These are phyloP conservation scores for Lepidium didymum DNA, from an alignment of 345 rosid genomes.

Conservation along the genomic window DNA sequence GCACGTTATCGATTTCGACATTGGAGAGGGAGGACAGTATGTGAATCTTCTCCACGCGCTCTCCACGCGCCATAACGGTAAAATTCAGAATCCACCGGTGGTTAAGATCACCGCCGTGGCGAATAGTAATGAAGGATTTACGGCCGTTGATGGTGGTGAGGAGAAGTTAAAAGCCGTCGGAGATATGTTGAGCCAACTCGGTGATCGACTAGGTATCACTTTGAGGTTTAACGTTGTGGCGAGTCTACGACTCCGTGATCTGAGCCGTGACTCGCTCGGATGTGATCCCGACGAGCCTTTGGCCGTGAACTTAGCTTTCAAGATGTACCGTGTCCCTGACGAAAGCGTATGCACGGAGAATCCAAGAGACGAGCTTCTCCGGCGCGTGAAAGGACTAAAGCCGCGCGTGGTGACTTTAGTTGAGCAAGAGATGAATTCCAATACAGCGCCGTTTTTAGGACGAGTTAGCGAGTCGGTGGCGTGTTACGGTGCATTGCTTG, in stretches of 20 bases:
- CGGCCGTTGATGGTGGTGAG: slow-evolving; percentile 27
- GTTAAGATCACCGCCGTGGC: slow-evolving; percentile 70
- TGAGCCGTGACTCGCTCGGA: slow-evolving; percentile 59
- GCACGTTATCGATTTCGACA: slow-evolving; percentile 80
- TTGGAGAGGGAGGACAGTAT: slow-evolving; percentile 79
- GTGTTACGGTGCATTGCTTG: slow-evolving; percentile 71
- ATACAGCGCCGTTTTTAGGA: slow-evolving; percentile 62
- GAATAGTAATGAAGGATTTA: slow-evolving; percentile 17
- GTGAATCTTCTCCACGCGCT: slow-evolving; percentile 62
- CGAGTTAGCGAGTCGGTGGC: slow-evolving; percentile 48
- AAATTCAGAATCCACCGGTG: not conserved
- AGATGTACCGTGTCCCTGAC: slow-evolving; percentile 63
- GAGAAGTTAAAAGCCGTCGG: slow-evolving; percentile 45
- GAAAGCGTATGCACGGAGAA: slow-evolving; percentile 88
- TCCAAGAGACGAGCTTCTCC: slow-evolving; percentile 83
- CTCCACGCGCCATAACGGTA: slow-evolving; percentile 34
- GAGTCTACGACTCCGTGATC: slow-evolving; percentile 37
- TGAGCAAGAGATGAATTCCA: slow-evolving; percentile 65
- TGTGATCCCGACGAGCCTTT: slow-evolving; percentile 59
- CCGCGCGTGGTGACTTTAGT: slow-evolving; percentile 80
- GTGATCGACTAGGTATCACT: slow-evolving; percentile 36
- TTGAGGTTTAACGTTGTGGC: slow-evolving; percentile 42
- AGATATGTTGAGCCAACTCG: slow-evolving; percentile 38
- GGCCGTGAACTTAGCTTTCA: slow-evolving; percentile 82
- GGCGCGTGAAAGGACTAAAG: slow-evolving; percentile 64